Percentiles rank a stretch among this genome's conserved stretches.
Evolutionary conservation across 495 filamentous ascomycete species (phyloP).

Genomic region (Pseudevernia furfuracea): DNA sequence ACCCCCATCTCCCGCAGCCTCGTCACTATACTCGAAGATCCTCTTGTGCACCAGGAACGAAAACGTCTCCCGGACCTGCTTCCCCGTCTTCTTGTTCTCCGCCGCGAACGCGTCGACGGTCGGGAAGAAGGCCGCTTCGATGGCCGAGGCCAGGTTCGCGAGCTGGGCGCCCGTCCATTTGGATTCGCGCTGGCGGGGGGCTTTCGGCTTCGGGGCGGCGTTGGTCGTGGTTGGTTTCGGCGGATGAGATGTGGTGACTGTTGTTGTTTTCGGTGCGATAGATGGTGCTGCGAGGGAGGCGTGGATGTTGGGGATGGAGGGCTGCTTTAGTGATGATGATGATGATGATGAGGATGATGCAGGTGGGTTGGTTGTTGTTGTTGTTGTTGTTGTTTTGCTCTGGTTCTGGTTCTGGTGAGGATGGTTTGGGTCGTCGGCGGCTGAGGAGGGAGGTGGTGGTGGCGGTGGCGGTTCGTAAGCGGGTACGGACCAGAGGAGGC

Average conservation of each 20-base stretch:
- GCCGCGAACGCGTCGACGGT: background rate
- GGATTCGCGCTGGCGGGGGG: background rate
- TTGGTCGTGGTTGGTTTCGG: too few relatives aligned
- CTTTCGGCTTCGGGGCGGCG: too few relatives aligned
- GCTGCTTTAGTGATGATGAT: too few relatives aligned
- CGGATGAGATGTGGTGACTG: too few relatives aligned
- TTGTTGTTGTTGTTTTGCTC: too few relatives aligned
- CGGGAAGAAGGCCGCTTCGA: background rate
- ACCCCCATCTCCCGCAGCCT: too few relatives aligned
- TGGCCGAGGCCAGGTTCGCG: background rate
- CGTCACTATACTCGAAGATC: background rate
- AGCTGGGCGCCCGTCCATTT: slow-evolving; percentile 7
- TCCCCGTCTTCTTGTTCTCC: background rate
- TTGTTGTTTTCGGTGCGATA: too few relatives aligned
- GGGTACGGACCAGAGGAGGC: background rate
- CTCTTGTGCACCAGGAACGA: background rate
- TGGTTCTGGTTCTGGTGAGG: too few relatives aligned
- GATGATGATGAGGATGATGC: too few relatives aligned
- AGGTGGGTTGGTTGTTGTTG: background rate
- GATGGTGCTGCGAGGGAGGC: background rate
- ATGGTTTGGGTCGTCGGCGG: too few relatives aligned
- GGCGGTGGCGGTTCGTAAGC: background rate
- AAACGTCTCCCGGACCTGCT: background rate
- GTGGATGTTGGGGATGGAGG: background rate
- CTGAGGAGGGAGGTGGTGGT: background rate